These are phyloP conservation scores for Sporothrix luriei DNA, from an alignment of 2,329 filamentous ascomycete genomes.

Conservation along the genomic window DNA sequence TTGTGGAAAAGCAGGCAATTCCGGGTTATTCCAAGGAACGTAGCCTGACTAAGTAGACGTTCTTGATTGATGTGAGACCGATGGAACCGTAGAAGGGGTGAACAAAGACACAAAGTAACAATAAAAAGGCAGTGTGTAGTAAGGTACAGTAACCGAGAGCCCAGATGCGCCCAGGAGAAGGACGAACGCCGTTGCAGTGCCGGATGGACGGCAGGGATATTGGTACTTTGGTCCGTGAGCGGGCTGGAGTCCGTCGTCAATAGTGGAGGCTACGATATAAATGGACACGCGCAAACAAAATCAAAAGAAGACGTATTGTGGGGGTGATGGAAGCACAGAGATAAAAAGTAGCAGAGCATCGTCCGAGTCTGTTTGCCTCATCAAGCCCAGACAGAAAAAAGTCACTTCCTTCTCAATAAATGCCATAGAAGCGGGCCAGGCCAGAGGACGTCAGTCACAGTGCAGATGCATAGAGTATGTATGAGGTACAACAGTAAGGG, in stretches of 20 bases:
- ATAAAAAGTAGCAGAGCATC: constrained; percentile 11
- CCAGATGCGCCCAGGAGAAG: not conserved
- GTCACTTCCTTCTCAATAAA: not conserved
- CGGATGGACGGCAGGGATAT: not conserved
- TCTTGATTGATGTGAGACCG: not conserved
- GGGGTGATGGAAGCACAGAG: not conserved
- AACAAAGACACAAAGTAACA: not conserved
- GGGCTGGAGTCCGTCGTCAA: not conserved
- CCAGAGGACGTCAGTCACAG: not conserved
- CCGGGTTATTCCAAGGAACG: not conserved
- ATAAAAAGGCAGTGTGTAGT: too few relatives aligned
- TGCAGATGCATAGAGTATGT: not conserved
- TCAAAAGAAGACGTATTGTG: not conserved
- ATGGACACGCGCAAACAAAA: not conserved
- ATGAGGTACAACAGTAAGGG: not conserved
- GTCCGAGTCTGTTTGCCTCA: not conserved
- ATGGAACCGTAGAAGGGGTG: not conserved
- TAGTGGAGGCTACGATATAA: not conserved
- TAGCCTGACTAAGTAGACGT: too few relatives aligned
- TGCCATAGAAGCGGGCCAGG: not conserved
- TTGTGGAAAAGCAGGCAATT: not conserved
- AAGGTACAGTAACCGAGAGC: not conserved
- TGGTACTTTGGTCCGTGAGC: not conserved
- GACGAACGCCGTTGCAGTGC: constrained; percentile 7
- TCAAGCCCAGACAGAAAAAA: not conserved